Evolutionary conservation across 2,329 filamentous ascomycete species (phyloP).

Genomic region (Emmonsiellopsis sp.): DNA sequence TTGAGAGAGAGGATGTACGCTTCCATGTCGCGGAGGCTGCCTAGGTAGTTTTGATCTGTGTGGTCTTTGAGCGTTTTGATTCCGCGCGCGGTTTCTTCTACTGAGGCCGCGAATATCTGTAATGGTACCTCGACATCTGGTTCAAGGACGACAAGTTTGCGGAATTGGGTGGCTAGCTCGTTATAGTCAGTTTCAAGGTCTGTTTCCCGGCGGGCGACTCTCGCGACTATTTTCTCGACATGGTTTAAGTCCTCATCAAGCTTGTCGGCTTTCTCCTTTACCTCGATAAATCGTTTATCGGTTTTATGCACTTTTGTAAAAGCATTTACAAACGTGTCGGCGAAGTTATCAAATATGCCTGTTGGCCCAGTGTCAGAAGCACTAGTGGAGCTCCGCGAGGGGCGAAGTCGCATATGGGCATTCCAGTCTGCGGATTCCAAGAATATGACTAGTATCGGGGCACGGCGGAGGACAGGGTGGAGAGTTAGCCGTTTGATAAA

Average conservation of each 20-base stretch:
- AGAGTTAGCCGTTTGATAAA: slow-evolving; percentile 80
- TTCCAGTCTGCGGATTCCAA: slow-evolving; percentile 95
- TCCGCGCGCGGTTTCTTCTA: slow-evolving; percentile 72
- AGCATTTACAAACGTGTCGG: slow-evolving; percentile 92
- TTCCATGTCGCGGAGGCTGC: slow-evolving; percentile 88
- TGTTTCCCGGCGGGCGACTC: slow-evolving; percentile 76
- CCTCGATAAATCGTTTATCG: slow-evolving; percentile 88
- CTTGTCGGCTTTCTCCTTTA: slow-evolving; percentile 85
- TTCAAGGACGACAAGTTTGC: slow-evolving; percentile 82
- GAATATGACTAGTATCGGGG: slow-evolving; percentile 75
- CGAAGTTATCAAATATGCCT: slow-evolving; percentile 86
- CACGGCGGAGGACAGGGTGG: slow-evolving; percentile 79
- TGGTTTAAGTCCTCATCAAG: slow-evolving; percentile 86
- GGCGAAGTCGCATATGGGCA: slow-evolving; percentile 76
- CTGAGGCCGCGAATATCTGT: slow-evolving; percentile 74
- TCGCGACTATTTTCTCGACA: slow-evolving; percentile 90
- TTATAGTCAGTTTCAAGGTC: slow-evolving; percentile 82
- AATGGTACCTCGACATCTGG: slow-evolving; percentile 74
- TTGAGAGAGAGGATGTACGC: slow-evolving; percentile 85
- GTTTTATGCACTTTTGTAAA: slow-evolving; percentile 95
- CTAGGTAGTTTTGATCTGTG: slow-evolving; percentile 92
- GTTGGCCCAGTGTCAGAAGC: slow-evolving; percentile 35
- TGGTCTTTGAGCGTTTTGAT: slow-evolving; percentile 76
- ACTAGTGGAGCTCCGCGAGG: slow-evolving; percentile 51
- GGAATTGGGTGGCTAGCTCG: slow-evolving; percentile 88